A percentile compares a stretch with the other conserved stretches of the same genome.
phyloP scores from a whole-genome alignment of 1,284 basidiomycete species.

The Microbotryomycetes sp. region DNA sequence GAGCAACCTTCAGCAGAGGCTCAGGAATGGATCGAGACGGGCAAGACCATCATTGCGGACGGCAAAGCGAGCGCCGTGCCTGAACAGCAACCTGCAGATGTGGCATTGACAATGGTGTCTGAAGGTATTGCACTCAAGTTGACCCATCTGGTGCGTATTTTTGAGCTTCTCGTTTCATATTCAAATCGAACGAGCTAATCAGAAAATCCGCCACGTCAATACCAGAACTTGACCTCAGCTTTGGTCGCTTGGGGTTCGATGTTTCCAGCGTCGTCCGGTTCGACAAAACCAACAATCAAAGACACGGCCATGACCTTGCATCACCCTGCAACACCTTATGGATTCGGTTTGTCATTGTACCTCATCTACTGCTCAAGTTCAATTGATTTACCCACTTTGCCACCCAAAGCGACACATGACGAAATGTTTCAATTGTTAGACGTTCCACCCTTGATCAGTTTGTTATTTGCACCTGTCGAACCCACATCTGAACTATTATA shows the following conservation, averaged over 20 bases:
- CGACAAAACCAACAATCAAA: conserved; percentile 15
- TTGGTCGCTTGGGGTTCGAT: conserved; percentile 27
- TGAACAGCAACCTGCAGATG: conserved; percentile 7
- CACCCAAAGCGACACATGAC: not conserved
- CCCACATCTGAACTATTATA: conserved; percentile 15
- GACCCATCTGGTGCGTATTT: conserved; percentile 16
- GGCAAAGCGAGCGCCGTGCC: not conserved
- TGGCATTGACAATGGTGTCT: conserved; percentile 20
- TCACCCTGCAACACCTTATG: conserved; percentile 27
- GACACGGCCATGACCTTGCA: conserved; percentile 24
- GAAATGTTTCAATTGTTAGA: conserved; percentile 4
- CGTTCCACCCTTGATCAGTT: conserved; percentile 9
- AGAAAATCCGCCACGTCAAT: too few relatives aligned
- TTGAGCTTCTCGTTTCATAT: too few relatives aligned
- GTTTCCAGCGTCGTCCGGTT: conserved; percentile 20
- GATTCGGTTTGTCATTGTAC: conserved; percentile 28
- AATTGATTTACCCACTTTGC: conserved; percentile 9
- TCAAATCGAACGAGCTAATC: too few relatives aligned
- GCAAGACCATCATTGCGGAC: conserved; percentile 4
- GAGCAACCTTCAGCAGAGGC: conserved; percentile 2
- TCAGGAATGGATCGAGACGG: conserved; percentile 17
- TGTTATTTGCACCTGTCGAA: conserved; percentile 20
- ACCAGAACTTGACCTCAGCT: conserved; percentile 27
- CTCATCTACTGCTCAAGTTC: conserved; percentile 19
- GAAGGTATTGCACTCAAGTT: conserved; percentile 17